Percentiles rank a stretch among this genome's conserved stretches.
phyloP scores from a whole-genome alignment of 352 stramenopile genomes.

The Phytophthora nicotianae region DNA sequence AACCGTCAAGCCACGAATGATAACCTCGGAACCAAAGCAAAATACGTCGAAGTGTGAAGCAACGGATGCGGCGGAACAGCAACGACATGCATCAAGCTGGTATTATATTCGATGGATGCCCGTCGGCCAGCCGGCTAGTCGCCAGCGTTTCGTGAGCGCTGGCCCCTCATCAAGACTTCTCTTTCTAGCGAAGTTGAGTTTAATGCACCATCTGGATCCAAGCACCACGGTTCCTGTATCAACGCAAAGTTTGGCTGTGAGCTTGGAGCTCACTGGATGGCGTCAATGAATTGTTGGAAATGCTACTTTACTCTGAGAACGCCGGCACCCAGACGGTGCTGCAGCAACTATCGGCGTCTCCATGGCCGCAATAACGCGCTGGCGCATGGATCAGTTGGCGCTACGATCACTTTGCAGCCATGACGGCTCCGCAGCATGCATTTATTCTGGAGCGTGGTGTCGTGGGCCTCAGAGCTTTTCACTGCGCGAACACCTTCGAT shows the following conservation, averaged over 20 bases:
- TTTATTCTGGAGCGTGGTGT: neutral
- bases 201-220: slow-evolving; percentile 11
- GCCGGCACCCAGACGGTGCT: slow-evolving; percentile 17
- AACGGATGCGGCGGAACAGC: neutral
- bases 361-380: slow-evolving; percentile 19
- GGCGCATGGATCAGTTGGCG: slow-evolving; percentile 18
- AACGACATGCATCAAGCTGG: neutral
- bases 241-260: slow-evolving; percentile 9
- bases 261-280: slow-evolving; percentile 30
- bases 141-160: slow-evolving; percentile 11
- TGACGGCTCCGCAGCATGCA: neutral
- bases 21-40: neutral
- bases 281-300: neutral
- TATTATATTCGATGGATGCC: slow-evolving; percentile 2
- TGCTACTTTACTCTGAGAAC: neutral
- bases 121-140: neutral
- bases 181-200: slow-evolving; percentile 2
- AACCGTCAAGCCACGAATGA: slow-evolving; percentile 8
- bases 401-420: slow-evolving; percentile 10
- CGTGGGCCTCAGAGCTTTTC: slow-evolving; percentile 12
- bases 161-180: slow-evolving; percentile 1
- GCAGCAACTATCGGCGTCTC: slow-evolving; percentile 18
- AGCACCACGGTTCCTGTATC: slow-evolving; percentile 15
- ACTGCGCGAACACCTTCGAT: slow-evolving; percentile 2
- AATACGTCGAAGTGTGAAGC: neutral